A percentile compares a stretch with the other conserved stretches of the same genome.
Conservation (phyloP, 176 grass and related monocot species). For the Zoysia pacifica region DNA sequence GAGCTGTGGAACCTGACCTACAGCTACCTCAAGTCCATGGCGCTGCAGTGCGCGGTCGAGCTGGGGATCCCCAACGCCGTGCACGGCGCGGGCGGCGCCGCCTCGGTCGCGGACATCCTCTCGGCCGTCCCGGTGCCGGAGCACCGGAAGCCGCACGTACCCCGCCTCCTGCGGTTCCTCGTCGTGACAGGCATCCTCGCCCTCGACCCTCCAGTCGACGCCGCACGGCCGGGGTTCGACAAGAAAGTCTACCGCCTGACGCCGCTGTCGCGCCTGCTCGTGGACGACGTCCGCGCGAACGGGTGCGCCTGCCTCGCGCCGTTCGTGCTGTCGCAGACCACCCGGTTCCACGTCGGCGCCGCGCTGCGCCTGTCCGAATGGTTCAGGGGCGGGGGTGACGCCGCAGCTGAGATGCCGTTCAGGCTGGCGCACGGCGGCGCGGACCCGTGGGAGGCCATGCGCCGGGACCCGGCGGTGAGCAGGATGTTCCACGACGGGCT, state of each 20-base stretch:
- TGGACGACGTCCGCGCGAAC: neutral
- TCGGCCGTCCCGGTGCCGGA: neutral
- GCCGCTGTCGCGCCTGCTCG: conserved; percentile 34
- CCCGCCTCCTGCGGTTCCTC: conserved; percentile 51
- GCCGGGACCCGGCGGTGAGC: neutral
- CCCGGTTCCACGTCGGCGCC: neutral
- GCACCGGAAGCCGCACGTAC: conserved; percentile 3
- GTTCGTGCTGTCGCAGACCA: conserved; percentile 19
- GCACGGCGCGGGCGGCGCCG: conserved; percentile 1
- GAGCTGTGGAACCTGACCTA: conserved; percentile 38
- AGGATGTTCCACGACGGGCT: conserved; percentile 19
- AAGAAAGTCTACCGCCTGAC: conserved; percentile 39
- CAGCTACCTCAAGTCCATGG: conserved; percentile 39
- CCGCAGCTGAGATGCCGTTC: conserved; percentile 13
- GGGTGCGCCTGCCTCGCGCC: neutral
- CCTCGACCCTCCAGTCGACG: neutral
- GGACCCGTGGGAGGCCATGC: conserved; percentile 10
- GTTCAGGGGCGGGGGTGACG: conserved; percentile 18
- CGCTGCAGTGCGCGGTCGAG: conserved; percentile 43
- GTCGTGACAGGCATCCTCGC: conserved; percentile 16
- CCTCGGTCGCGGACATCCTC: conserved; percentile 27
- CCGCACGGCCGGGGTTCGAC: neutral
- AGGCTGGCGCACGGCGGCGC: neutral
- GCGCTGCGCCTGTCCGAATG: conserved; percentile 25
- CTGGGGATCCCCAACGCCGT: conserved; percentile 51